Percentiles rank a stretch among this genome's conserved stretches.
These are phyloP conservation scores for Hortiboletus campestris DNA, from an alignment of 768 basidiomycete species.

Conservation along the genomic window DNA sequence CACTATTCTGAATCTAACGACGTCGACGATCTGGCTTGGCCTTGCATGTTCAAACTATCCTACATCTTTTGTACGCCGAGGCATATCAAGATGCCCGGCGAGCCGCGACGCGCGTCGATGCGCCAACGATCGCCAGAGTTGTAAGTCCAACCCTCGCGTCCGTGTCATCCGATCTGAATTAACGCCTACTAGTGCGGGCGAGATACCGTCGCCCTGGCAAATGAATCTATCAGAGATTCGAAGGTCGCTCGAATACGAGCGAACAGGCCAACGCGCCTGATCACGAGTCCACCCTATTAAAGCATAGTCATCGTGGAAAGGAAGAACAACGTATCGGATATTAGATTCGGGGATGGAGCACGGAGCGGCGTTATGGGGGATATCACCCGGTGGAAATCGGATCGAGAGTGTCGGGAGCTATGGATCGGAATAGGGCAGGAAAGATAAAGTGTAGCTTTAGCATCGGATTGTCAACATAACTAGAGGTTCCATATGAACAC, in stretches of 20 bases:
- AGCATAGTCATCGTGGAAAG: not conserved
- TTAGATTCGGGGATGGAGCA: not conserved
- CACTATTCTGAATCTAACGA: no score
- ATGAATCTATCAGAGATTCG: slow-evolving; percentile 30
- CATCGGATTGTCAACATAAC: slow-evolving; percentile 3
- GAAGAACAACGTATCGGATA: not conserved
- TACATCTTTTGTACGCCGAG: slow-evolving; percentile 54
- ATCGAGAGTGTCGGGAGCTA: no score
- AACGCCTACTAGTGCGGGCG: slow-evolving; percentile 13
- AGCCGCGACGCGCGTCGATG: slow-evolving; percentile 22
- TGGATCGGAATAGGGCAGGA: not conserved
- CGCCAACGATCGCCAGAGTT: slow-evolving; percentile 27
- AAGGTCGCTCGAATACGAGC: slow-evolving; percentile 31
- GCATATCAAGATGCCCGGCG: slow-evolving; percentile 50
- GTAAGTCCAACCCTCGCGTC: slow-evolving; percentile 11
- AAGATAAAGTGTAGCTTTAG: slow-evolving; percentile 24
- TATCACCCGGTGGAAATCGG: not conserved
- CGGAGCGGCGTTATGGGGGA: not conserved
- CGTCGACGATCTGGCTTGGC: not conserved
- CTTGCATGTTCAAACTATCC: slow-evolving; percentile 46
- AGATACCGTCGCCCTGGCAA: slow-evolving; percentile 32
- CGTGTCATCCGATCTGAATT: slow-evolving; percentile 3
- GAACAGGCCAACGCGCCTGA: slow-evolving; percentile 13
- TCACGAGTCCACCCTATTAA: not conserved
- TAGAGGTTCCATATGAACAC: not conserved